Conservation (phyloP, 1,139 yeast species). For the Yamadazyma diddensiae region DNA sequence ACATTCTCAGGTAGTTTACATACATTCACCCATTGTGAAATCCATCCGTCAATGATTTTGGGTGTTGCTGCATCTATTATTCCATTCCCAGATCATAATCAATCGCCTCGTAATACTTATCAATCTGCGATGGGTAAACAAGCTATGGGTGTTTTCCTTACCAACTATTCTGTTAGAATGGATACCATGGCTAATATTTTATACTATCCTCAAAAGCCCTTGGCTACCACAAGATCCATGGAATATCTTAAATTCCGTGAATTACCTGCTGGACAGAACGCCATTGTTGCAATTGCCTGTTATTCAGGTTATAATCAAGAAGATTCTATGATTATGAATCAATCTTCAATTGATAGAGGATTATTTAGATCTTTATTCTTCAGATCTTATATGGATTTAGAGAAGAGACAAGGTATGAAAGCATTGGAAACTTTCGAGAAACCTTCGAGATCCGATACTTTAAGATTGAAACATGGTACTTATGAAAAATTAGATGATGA, state of each 20-base stretch:
- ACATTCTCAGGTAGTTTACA: slow-evolving; percentile 56
- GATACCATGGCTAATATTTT: slow-evolving; percentile 98
- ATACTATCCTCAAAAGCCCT: slow-evolving; percentile 98
- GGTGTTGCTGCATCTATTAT: slow-evolving; percentile 98
- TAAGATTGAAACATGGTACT: slow-evolving; percentile 95
- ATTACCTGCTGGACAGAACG: slow-evolving; percentile 98
- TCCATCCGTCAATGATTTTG: slow-evolving; percentile 97
- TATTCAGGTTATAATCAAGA: slow-evolving; percentile 99
- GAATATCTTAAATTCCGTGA: slow-evolving; percentile 96
- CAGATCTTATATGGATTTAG: slow-evolving; percentile 98
- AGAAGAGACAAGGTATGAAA: slow-evolving; percentile 97
- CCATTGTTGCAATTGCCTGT: slow-evolving; percentile 96
- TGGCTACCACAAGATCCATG: slow-evolving; percentile 99
- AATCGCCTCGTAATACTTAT: slow-evolving; percentile 98
- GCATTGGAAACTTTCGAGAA: slow-evolving; percentile 94
- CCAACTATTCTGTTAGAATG: slow-evolving; percentile 96
- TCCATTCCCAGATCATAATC: slow-evolving; percentile 99
- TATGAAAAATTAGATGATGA: slow-evolving; percentile 97
- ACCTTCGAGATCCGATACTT: slow-evolving; percentile 90
- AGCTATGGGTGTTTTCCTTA: slow-evolving; percentile 99
- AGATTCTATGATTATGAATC: slow-evolving; percentile 99
- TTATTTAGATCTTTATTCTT: slow-evolving; percentile 92
- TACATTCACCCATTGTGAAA: slow-evolving; percentile 97
- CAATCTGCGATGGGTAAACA: slow-evolving; percentile 99
- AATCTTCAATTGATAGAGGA: slow-evolving; percentile 95